Evolutionary conservation across 2,329 filamentous ascomycete genomes (phyloP), one percentile per base, ranked within the genome.

Genomic region (Uncinocarpus reesii): DNA sequence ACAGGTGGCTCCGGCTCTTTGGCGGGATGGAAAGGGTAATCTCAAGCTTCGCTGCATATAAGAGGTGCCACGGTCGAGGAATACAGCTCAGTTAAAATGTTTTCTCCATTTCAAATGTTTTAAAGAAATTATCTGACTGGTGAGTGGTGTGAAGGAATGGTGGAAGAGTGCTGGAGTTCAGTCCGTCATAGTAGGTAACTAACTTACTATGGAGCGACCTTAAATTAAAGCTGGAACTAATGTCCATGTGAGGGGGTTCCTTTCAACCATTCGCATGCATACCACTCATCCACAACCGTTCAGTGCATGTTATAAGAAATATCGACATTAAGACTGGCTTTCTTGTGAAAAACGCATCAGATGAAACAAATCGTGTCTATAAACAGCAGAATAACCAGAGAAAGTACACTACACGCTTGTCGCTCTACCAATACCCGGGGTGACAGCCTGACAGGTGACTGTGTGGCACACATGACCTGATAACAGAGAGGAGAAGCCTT

Each of bases 1-100:
- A 36, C 42, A 45, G 42, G 42, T 36, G 42, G 42, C 32, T 36
- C 31, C 21, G 42, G 29, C 31, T 36, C 4, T 36, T 35, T 34
- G 42, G 42, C 28, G 28, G 29, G 42, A 44, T 36, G 3, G 15
- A 21, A 24, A 13, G 41, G 15, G 20, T 20, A 11, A 23, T 26
- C 20, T 45, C 42, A 31, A 45, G 42, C 42, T 45, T 29, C 11
- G 13, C 11, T 24, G 23, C 16, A 4, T 23, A 11, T 24, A 10
- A n/a, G 21, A 44, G 5, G 20, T 37, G 21, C 42, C 42, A 26
- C 20, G 21, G 13, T 20, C 28, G 13, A 11, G 21, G 4, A 28
- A 36, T 16, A 18, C 20, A 24, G 7, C 29, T 35, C 32, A 20
- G 32, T 20, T 15, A 45, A 8, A 29, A 36, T 20, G 21, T 16